Percentiles rank a stretch among this genome's conserved stretches.
phyloP scores from a whole-genome alignment of 2,329 filamentous ascomycete genomes.

The Thyridium curvatum region DNA sequence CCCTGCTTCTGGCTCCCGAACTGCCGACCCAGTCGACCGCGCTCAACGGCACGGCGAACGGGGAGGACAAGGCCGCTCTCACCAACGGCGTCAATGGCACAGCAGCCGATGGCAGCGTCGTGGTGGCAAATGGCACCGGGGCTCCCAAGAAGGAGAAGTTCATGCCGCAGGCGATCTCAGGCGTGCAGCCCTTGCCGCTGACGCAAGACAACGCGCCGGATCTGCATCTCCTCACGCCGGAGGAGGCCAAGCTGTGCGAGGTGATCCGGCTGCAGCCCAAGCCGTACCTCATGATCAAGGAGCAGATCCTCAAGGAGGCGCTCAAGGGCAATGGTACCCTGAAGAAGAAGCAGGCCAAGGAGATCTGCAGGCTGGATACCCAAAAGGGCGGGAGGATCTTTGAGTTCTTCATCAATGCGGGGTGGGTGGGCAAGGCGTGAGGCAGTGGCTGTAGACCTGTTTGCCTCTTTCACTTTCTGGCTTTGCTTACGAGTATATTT shows the following conservation, averaged over 20 bases:
- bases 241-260: constrained; percentile 83
- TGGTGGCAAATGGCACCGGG: constrained; percentile 16
- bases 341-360: constrained; percentile 90
- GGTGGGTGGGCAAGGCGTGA: constrained; percentile 83
- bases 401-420: constrained; percentile 89
- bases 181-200: constrained; percentile 58
- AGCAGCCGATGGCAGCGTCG: constrained; percentile 14
- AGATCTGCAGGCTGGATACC: constrained; percentile 76
- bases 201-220: constrained; percentile 74
- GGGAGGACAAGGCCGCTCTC: constrained; percentile 20
- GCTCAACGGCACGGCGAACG: constrained; percentile 19
- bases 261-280: constrained; percentile 83
- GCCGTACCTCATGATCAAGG: constrained; percentile 91
- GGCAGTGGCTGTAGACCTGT: neutral
- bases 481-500: no score
- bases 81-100: constrained; percentile 22
- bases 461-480: no score
- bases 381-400: constrained; percentile 83
- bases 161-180: constrained; percentile 49
- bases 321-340: constrained; percentile 80
- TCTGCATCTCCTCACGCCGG: constrained; percentile 75
- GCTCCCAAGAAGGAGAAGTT: constrained; percentile 44
- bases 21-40: constrained; percentile 54
- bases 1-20: constrained; percentile 72
- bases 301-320: constrained; percentile 83